These are phyloP conservation scores for Populus ilicifolia DNA, from an alignment of 345 rosid species.

Conservation along the genomic window DNA sequence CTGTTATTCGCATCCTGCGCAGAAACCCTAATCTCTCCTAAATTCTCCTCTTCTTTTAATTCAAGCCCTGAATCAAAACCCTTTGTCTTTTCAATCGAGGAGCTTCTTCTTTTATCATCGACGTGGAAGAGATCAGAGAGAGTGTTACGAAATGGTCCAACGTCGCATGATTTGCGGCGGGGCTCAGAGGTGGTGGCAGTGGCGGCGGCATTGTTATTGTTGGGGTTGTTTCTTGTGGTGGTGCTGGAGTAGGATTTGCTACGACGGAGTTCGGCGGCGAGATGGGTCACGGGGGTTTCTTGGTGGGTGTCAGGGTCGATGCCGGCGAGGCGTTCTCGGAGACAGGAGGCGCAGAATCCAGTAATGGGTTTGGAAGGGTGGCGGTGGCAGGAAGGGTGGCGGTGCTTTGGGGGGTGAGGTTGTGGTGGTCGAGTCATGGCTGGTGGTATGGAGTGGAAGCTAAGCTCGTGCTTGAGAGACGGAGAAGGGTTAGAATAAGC, in stretches of 20 bases:
- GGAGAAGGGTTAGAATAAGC: neutral
- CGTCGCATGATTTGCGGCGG: constrained; percentile 59
- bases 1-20: constrained; percentile 1
- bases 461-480: constrained; percentile 3
- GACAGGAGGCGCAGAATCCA: constrained; percentile 71
- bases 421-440: constrained; percentile 38
- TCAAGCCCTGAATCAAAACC: constrained; percentile 11
- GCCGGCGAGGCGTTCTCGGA: constrained; percentile 71
- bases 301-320: constrained; percentile 44
- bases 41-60: constrained; percentile 22
- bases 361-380: constrained; percentile 50
- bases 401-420: constrained; percentile 24
- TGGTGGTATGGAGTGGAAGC: constrained; percentile 5
- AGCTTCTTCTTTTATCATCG: constrained; percentile 27
- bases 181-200: constrained; percentile 29
- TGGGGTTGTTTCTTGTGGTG: constrained; percentile 14
- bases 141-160: constrained; percentile 25
- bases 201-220: constrained; percentile 11
- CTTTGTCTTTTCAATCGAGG: constrained; percentile 19
- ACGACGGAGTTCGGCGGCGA: constrained; percentile 43
- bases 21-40: constrained; percentile 17
- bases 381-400: constrained; percentile 50
- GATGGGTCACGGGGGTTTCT: constrained; percentile 18
- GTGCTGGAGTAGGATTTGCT: constrained; percentile 44
- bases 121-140: constrained; percentile 43